Evolutionary conservation across 2,329 filamentous ascomycete species (phyloP).

Genomic region (Fusarium sp.): DNA sequence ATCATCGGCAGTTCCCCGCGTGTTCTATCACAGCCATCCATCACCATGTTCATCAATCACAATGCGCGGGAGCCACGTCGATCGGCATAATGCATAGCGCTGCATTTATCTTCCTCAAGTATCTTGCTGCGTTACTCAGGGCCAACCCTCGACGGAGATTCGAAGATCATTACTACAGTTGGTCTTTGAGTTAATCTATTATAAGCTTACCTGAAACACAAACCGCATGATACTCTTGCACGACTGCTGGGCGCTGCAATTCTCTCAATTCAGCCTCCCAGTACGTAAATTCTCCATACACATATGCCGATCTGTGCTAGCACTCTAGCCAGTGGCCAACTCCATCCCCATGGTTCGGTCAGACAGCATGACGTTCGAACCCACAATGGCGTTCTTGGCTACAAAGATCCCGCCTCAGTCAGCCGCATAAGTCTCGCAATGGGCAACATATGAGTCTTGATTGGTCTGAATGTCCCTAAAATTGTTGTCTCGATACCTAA

Average conservation of each 20-base stretch:
- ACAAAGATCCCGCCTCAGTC: background rate
- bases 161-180: background rate
- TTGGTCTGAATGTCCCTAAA: background rate
- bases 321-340: background rate
- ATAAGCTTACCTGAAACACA: background rate
- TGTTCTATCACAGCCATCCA: background rate
- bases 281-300: background rate
- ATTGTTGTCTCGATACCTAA: background rate
- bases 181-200: background rate
- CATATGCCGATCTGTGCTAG: background rate
- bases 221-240: background rate
- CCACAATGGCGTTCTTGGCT: background rate
- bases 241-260: background rate
- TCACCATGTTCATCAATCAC: background rate
- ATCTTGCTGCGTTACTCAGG: background rate
- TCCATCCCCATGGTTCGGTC: background rate
- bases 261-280: background rate
- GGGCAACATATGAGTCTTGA: background rate
- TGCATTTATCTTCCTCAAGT: background rate
- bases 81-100: background rate
- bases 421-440: background rate
- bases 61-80: no score
- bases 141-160: background rate
- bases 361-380: background rate
- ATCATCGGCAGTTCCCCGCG: background rate